A percentile compares a stretch with the other conserved stretches of the same genome.
Evolutionary conservation across 106 monocot genomes (phyloP).

Genomic region (Ottelia alismoides): DNA sequence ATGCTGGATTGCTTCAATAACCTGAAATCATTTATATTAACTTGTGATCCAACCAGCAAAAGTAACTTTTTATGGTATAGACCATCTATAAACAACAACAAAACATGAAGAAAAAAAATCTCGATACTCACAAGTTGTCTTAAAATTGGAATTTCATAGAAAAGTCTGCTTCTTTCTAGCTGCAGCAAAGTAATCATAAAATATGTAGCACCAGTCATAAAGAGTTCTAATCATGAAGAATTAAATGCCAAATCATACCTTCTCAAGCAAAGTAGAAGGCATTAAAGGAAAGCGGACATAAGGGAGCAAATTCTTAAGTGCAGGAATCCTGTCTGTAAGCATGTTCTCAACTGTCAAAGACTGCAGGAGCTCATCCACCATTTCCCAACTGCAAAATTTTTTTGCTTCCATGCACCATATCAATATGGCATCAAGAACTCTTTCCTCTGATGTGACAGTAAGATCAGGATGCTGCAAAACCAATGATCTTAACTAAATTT

Average conservation of each 20-base stretch:
- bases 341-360: slow-evolving; percentile 38
- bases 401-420: slow-evolving; percentile 71
- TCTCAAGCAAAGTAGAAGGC: slow-evolving; percentile 44
- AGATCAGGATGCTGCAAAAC: slow-evolving; percentile 88
- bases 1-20: slow-evolving; percentile 51
- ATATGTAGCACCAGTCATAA: no score
- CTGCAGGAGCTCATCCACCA: slow-evolving; percentile 46
- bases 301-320: slow-evolving; percentile 43
- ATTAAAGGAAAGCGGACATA: slow-evolving; percentile 84
- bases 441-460: slow-evolving; percentile 97
- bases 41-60: background rate
- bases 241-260: no score
- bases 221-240: no score
- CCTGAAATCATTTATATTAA: slow-evolving; percentile 17
- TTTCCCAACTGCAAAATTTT: slow-evolving; percentile 50
- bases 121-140: slow-evolving; percentile 52
- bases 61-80: no score
- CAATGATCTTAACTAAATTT: slow-evolving; percentile 17
- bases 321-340: slow-evolving; percentile 43
- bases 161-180: slow-evolving; percentile 60
- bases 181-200: no score
- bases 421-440: slow-evolving; percentile 81
- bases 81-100: background rate
- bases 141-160: slow-evolving; percentile 29
- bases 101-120: background rate